Base-by-base conservation (phyloP, 305 asterid species). In the Fraxinus baroniana region DNA sequence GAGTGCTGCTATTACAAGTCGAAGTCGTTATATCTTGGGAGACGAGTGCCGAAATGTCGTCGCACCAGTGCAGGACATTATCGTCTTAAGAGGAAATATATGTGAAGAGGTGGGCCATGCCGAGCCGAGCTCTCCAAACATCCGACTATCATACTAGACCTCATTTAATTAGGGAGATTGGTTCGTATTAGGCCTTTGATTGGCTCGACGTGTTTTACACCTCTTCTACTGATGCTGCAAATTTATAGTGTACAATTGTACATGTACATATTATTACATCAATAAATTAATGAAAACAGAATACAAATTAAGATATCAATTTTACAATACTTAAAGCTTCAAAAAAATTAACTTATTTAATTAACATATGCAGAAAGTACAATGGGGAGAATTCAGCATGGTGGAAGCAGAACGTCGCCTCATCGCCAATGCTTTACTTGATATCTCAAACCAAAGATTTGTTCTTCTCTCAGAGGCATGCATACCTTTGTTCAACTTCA, bases 301-400 rank as follows among this genome's bases (percentile, higher is more conserved):
- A 17, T 57, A n/a, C 66, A 57, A 57, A 57, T n/a, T 55, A 52
- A 17, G 7, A 52, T 17, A 18, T 57, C 26, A 18, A 6, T 30
- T 32, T 35, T 55, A 5, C 15, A 10, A 33, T 55, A 35, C 41
- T 60, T 32, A 4, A 4, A 49, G 60, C 20, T 17, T 52, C 22
- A 17, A 49, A 49, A 49, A 49, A 15, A 15, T 49, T 1, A 15
- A 49, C 60, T 15, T 49, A 49, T 15, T 49, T 49, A 55, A 13
- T 64, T 12, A 9, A 24, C 9, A n/a, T n/a, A 60, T 80, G 81
- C 90, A 93, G 97, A 76, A 30, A 20, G 98, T 93, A 12, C 90
- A 86, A 64, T 95, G 97, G 98, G 98, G 97, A 22, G 83, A 91
- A 74, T 85, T 84, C 78, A 92, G 78, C 86, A 95, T 95, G 98